Percentiles rank a stretch among this genome's conserved stretches.
Evolutionary conservation across 106 monocot genomes (phyloP).

Genomic region (Vanilla planifolia): DNA sequence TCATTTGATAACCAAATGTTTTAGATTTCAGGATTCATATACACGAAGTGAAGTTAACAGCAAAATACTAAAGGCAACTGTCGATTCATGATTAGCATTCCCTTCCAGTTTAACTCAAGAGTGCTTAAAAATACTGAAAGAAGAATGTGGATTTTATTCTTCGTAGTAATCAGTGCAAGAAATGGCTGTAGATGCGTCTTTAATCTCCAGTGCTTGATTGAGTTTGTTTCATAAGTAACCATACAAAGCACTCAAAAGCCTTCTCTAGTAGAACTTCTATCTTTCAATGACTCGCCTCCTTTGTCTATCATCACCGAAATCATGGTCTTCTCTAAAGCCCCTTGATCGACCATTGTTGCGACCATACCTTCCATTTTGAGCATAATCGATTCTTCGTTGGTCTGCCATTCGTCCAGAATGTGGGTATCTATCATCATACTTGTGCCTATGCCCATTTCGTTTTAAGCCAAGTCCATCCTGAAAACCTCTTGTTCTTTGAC

Average conservation of each 20-base stretch:
- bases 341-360: slow-evolving; percentile 10
- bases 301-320: slow-evolving; percentile 6
- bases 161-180: too few relatives aligned
- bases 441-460: slow-evolving; percentile 1
- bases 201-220: too few relatives aligned
- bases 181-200: too few relatives aligned
- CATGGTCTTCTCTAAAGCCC: slow-evolving; percentile 4
- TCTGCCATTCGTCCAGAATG: background rate
- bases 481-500: slow-evolving; percentile 14
- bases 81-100: too few relatives aligned
- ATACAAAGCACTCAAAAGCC: slow-evolving; percentile 6
- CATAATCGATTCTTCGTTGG: background rate
- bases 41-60: too few relatives aligned
- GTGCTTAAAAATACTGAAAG: too few relatives aligned
- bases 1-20: too few relatives aligned
- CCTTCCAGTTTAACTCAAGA: too few relatives aligned
- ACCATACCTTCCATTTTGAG: slow-evolving; percentile 4
- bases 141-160: too few relatives aligned
- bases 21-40: too few relatives aligned
- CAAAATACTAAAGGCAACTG: too few relatives aligned
- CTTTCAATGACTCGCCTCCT: slow-evolving; percentile 14
- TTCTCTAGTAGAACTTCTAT: slow-evolving; percentile 4
- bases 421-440: background rate
- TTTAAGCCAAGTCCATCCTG: slow-evolving; percentile 8
- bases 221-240: too few relatives aligned